phyloP scores from a whole-genome alignment of 805 yeast species.

The Blastobotrys attinorum region DNA sequence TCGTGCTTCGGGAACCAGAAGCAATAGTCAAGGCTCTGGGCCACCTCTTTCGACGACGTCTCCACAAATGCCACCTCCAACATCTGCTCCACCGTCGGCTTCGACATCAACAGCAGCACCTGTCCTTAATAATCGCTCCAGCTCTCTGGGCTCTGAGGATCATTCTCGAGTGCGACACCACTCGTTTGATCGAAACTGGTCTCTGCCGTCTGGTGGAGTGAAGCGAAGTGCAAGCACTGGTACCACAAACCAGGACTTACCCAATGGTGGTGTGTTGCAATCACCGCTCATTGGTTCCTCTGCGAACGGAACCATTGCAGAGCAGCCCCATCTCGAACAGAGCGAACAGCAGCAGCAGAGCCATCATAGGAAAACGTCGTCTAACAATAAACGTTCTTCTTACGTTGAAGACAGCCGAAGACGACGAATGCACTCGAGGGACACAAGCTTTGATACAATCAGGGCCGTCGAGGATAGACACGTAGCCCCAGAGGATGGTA shows the following conservation, averaged over 20 bases:
- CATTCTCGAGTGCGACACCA: too few relatives aligned
- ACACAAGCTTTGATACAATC: conserved; percentile 1
- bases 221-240: background rate
- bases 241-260: background rate
- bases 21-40: too few relatives aligned
- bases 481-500: background rate
- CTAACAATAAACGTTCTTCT: too few relatives aligned
- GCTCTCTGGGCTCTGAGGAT: conserved; percentile 8
- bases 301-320: background rate
- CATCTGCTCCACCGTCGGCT: background rate
- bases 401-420: background rate
- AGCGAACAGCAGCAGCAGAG: background rate
- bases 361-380: background rate
- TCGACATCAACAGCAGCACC: conserved; percentile 1
- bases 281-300: too few relatives aligned
- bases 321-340: too few relatives aligned
- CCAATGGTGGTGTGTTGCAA: too few relatives aligned
- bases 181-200: conserved; percentile 20
- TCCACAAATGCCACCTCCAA: background rate
- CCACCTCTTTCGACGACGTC: background rate
- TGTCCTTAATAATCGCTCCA: background rate
- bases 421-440: background rate
- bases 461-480: background rate
- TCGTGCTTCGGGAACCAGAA: too few relatives aligned
- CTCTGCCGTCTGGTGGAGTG: conserved; percentile 11